phyloP scores from a whole-genome alignment of 2,329 filamentous ascomycete species.

The Colletotrichum magnum region DNA sequence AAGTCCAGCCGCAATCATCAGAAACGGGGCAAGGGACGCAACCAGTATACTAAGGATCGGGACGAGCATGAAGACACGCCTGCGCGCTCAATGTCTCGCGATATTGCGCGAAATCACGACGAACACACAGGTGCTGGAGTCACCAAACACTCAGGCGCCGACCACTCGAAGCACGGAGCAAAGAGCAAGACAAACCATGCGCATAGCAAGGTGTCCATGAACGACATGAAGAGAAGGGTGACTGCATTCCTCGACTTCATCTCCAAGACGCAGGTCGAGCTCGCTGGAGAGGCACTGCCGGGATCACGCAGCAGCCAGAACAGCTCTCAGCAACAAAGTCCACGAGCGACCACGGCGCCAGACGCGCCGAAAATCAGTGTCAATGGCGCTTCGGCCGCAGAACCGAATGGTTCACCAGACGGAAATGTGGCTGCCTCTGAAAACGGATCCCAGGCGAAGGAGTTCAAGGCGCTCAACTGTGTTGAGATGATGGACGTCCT shows the following conservation, averaged over 20 bases:
- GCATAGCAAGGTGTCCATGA: constrained; percentile 82
- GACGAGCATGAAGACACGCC: constrained; percentile 74
- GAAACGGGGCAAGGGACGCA: constrained; percentile 79
- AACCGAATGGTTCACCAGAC: constrained; percentile 28
- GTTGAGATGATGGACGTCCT: constrained; percentile 93
- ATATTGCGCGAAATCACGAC: constrained; percentile 60
- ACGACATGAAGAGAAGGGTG: constrained; percentile 88
- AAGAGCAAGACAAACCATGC: constrained; percentile 67
- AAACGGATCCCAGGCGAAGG: constrained; percentile 52
- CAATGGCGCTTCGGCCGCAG: constrained; percentile 40
- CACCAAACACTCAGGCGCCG: constrained; percentile 50
- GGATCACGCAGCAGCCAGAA: constrained; percentile 52
- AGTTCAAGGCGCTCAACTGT: constrained; percentile 83
- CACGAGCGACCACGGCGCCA: constrained; percentile 44
- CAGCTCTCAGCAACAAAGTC: constrained; percentile 43
- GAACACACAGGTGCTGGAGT: constrained; percentile 50
- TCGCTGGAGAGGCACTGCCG: constrained; percentile 75
- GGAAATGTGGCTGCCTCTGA: constrained; percentile 40
- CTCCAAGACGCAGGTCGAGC: constrained; percentile 87
- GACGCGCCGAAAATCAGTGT: constrained; percentile 40
- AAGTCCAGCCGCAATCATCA: constrained; percentile 74
- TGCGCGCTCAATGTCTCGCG: constrained; percentile 68
- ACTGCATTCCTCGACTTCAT: constrained; percentile 92
- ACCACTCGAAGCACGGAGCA: constrained; percentile 67
- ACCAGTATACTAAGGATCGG: constrained; percentile 86